phyloP scores from a whole-genome alignment of 2,329 filamentous ascomycete species.

The Aspergillus pseudoviridinutans region DNA sequence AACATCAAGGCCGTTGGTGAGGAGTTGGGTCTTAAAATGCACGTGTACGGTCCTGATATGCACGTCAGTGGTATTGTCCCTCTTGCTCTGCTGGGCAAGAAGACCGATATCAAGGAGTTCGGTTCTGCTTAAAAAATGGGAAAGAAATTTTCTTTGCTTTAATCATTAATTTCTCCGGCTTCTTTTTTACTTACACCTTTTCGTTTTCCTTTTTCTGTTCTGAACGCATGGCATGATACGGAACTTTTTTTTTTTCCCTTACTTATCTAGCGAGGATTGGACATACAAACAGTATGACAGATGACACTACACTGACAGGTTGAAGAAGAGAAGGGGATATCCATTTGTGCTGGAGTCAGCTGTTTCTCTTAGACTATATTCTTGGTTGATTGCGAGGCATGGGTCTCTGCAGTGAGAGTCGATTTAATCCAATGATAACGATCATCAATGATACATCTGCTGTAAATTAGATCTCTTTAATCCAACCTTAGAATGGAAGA shows the following conservation, averaged over 20 bases:
- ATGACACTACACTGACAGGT: background rate
- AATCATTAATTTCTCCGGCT: conserved; percentile 21
- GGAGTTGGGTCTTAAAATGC: conserved; percentile 94
- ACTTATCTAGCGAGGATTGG: conserved; percentile 13
- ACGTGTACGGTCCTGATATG: conserved; percentile 78
- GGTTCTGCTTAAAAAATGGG: conserved; percentile 31
- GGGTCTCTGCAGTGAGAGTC: conserved; percentile 3
- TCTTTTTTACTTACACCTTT: conserved; percentile 17
- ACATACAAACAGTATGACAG: background rate
- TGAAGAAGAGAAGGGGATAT: conserved; percentile 13
- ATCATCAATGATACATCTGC: background rate
- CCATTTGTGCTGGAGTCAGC: conserved; percentile 13
- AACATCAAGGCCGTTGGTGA: conserved; percentile 97
- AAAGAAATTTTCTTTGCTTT: conserved; percentile 10
- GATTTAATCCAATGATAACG: background rate
- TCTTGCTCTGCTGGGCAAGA: conserved; percentile 69
- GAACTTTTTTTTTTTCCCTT: conserved; percentile 18
- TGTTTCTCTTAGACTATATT: conserved; percentile 1
- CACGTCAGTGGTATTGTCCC: conserved; percentile 95
- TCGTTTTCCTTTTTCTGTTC: conserved; percentile 24
- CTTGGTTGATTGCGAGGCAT: conserved; percentile 2
- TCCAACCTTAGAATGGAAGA: background rate
- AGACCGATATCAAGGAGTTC: conserved; percentile 60
- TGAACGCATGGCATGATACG: conserved; percentile 40
- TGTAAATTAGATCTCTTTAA: background rate